A percentile compares a stretch with the other conserved stretches of the same genome.
These are phyloP conservation scores for Climacium dendroides DNA, from an alignment of 225 moss, liverwort and hornwort genomes.

Conservation along the genomic window DNA sequence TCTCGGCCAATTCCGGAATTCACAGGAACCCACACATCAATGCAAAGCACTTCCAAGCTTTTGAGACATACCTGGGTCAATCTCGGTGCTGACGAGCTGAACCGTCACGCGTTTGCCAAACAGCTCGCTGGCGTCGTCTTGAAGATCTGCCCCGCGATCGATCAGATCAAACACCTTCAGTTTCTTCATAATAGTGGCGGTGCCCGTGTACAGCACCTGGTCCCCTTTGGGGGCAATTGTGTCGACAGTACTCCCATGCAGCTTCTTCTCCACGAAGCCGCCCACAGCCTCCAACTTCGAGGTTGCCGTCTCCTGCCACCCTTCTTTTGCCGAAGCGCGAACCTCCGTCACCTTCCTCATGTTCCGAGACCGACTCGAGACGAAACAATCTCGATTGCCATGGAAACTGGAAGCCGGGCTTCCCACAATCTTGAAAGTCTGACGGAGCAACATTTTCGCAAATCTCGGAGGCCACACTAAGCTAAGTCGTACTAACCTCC, in stretches of 20 bases:
- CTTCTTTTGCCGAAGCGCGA: background rate
- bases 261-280: background rate
- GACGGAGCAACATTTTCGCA: background rate
- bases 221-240: background rate
- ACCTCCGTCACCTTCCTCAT: background rate
- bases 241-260: background rate
- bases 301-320: background rate
- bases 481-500: background rate
- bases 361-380: background rate
- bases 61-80: background rate
- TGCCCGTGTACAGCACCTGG: constrained; percentile 6
- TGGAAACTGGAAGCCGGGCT: background rate
- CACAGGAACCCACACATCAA: background rate
- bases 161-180: background rate
- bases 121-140: background rate
- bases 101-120: background rate
- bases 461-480: background rate
- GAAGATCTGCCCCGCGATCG: constrained; percentile 2
- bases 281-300: background rate
- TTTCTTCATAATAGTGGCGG: constrained; percentile 19
- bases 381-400: background rate
- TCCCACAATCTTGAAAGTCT: background rate
- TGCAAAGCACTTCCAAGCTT: background rate
- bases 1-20: background rate
- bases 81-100: constrained; percentile 22